phyloP scores from a whole-genome alignment of 148 eudicot species.

The Nepenthes gracilis region DNA sequence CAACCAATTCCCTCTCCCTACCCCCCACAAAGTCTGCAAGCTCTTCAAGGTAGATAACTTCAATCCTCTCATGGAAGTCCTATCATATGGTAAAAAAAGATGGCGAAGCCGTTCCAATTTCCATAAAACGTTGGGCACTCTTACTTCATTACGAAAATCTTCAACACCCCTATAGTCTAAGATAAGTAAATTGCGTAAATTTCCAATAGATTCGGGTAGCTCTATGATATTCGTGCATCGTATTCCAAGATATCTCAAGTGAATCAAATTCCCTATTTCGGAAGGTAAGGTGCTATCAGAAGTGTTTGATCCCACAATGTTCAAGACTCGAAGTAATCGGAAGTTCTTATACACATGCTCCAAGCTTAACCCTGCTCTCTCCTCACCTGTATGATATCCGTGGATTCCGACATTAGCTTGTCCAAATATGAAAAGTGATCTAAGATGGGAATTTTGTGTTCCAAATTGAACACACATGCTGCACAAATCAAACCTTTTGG shows the following conservation, averaged over 20 bases:
- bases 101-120: constrained; percentile 13
- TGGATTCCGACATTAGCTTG: constrained; percentile 10
- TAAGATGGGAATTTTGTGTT: constrained; percentile 1
- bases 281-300: constrained; percentile 11
- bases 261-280: constrained; percentile 15
- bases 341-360: constrained; percentile 6
- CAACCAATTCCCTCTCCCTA: constrained; percentile 22
- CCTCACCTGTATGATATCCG: not conserved
- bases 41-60: constrained; percentile 9
- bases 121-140: constrained; percentile 18
- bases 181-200: constrained; percentile 12
- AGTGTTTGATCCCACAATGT: constrained; percentile 4
- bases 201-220: constrained; percentile 15
- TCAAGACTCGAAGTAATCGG: constrained; percentile 20
- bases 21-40: constrained; percentile 17
- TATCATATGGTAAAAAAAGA: constrained; percentile 14
- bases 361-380: constrained; percentile 3
- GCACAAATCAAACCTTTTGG: not conserved
- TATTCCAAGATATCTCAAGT: constrained; percentile 20
- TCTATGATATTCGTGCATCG: constrained; percentile 13
- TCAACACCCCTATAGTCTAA: constrained; percentile 17
- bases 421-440: constrained; percentile 15
- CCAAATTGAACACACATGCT: constrained; percentile 9
- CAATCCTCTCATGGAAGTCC: not conserved
- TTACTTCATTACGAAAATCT: not conserved